Conservation (phyloP, 1,139 yeast species). For the Taphrina betulina region DNA sequence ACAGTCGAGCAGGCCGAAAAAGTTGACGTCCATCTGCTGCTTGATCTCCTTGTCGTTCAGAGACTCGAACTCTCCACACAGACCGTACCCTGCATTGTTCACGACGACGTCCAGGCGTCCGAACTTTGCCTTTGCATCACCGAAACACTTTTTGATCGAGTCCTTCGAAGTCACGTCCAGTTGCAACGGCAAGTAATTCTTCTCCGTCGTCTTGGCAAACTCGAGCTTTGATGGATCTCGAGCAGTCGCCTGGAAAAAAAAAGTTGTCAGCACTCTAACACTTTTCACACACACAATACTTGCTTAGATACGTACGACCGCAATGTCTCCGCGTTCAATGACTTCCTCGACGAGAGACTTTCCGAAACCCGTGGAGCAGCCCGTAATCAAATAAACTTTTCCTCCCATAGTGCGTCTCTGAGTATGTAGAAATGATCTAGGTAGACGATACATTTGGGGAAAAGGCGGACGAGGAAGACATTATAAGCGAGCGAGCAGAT, state of each 20-base stretch:
- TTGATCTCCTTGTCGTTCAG: constrained; percentile 11
- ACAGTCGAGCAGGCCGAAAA: constrained; percentile 17
- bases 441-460: too few species aligned
- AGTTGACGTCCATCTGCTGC: constrained; percentile 29
- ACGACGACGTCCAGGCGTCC: constrained; percentile 31
- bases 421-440: too few species aligned
- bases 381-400: constrained; percentile 8
- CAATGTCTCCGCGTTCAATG: neutral
- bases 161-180: constrained; percentile 17
- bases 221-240: constrained; percentile 8
- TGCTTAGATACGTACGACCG: too few species aligned
- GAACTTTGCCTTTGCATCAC: constrained; percentile 12
- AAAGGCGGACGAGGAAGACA: too few species aligned
- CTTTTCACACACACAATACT: neutral
- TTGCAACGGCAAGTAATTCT: constrained; percentile 11
- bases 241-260: constrained; percentile 3
- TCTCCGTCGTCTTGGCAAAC: constrained; percentile 1
- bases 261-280: neutral
- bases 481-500: too few species aligned
- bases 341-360: constrained; percentile 15
- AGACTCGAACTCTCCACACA: constrained; percentile 29
- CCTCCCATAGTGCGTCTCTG: neutral
- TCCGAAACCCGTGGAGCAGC: constrained; percentile 23
- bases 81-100: constrained; percentile 33
- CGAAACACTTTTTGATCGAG: constrained; percentile 12